Evolutionary conservation across 441 rosid genomes (phyloP), one percentile per base, ranked within the genome.

Genomic region (Erysimum cheiri): DNA sequence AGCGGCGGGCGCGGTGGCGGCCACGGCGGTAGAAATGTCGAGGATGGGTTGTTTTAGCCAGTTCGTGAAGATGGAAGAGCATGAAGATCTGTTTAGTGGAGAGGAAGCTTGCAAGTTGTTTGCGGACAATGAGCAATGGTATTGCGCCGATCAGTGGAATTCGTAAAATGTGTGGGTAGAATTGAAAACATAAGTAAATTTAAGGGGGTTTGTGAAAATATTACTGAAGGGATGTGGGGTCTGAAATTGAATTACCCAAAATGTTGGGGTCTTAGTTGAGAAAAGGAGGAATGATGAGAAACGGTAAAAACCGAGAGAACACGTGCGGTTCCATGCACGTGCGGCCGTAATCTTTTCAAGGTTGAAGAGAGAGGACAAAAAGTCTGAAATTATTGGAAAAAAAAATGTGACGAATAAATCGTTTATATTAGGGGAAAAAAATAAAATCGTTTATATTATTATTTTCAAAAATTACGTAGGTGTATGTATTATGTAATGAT

Each of bases 91-190:
- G 1, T 76, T 76, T 53, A 70, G 76, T 71, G 80, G 80, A 58
- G 80, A 76, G 32, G 80, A 76, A 65, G 80, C 80, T 70, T 76
- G 80, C 50, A 76, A 70, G 76, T 70, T 76, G 76, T 76, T 76
- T 70, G 80, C 76, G 8, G 80, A 76, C 24, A 60, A 65, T 29
- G 80, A 76, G 52, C 80, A 76, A 28, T 76, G 68, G 75, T 76
- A 40, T 44, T 70, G 79, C 17, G 57, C 75, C 32, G 79, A 65
- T 57, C 75, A 76, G 50, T 70, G 67, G 66, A 76, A 37, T 12
- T 69, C 78, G 24, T 75, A 36, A 4, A 43, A 31, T 13, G 3
- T 47, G 17, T 7, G 62, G 62, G 17, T 1, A 3, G 12, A 49
- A 33, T 4, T 58, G 19, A 15, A 36, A 58, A 4, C 0, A 8